Conservation (phyloP, 2,329 filamentous ascomycete genomes). For the Colletotrichum somersetense region DNA sequence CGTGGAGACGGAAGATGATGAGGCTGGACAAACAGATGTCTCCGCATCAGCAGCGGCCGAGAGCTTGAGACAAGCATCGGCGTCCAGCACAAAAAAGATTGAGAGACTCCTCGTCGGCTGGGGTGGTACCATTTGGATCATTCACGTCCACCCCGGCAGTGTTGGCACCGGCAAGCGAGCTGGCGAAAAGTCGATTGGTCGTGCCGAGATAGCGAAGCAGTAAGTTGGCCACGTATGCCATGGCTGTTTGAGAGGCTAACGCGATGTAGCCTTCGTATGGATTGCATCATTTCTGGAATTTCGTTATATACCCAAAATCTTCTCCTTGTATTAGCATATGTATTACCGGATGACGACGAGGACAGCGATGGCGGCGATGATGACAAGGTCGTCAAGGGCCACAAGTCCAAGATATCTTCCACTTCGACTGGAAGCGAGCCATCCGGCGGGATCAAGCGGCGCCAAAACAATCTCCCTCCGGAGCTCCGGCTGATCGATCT, state of each 20-base stretch:
- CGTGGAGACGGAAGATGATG: conserved; percentile 79
- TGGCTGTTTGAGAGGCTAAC: conserved; percentile 46
- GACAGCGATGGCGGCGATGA: conserved; percentile 60
- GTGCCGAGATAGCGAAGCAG: conserved; percentile 93
- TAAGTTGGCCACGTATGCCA: conserved; percentile 61
- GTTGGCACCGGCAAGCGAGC: conserved; percentile 74
- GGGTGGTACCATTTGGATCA: conserved; percentile 96
- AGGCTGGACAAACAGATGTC: conserved; percentile 51
- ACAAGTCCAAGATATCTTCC: conserved; percentile 59
- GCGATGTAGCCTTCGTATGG: conserved; percentile 80
- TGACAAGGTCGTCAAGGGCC: conserved; percentile 49
- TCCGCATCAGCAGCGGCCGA: conserved; percentile 59
- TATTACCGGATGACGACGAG: conserved; percentile 79
- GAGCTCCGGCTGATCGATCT: conserved; percentile 94
- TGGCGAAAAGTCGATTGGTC: conserved; percentile 79
- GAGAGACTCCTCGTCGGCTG: conserved; percentile 94
- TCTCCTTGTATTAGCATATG: conserved; percentile 91
- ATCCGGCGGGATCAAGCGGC: conserved; percentile 74
- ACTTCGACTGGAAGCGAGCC: conserved; percentile 68
- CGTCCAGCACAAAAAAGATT: conserved; percentile 61
- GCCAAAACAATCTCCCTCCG: conserved; percentile 84
- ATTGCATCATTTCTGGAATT: conserved; percentile 97
- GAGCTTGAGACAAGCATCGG: conserved; percentile 63
- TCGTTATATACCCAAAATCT: conserved; percentile 95
- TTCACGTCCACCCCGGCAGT: conserved; percentile 87